A percentile compares a stretch with the other conserved stretches of the same genome.
These are phyloP conservation scores for Acacia crassicarpa DNA, from an alignment of 306 rosid genomes.

Conservation along the genomic window DNA sequence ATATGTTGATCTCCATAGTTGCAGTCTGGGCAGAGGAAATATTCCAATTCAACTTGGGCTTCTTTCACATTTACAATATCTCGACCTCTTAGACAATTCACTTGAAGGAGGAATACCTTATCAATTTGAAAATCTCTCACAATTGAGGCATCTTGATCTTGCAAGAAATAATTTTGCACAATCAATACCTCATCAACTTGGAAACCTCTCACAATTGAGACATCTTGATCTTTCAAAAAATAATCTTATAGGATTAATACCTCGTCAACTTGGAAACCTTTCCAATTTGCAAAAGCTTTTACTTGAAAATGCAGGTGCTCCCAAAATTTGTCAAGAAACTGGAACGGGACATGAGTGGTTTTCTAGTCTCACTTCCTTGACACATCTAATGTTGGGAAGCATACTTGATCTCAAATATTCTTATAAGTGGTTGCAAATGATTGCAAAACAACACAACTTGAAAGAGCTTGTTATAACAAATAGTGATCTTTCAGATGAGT, in stretches of 20 bases:
- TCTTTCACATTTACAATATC: not conserved
- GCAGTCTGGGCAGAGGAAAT: not conserved
- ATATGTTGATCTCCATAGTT: not conserved
- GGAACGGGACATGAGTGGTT: not conserved
- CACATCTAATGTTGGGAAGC: not conserved
- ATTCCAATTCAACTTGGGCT: not conserved
- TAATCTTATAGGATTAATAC: not conserved
- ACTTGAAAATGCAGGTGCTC: not conserved
- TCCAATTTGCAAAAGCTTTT: not conserved
- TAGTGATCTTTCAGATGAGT: not conserved
- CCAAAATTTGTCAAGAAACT: not conserved
- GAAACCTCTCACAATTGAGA: not conserved
- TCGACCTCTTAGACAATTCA: not conserved
- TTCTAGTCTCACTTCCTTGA: not conserved
- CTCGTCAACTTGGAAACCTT: not conserved
- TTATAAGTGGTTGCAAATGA: not conserved
- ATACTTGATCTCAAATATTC: not conserved
- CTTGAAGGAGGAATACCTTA: not conserved
- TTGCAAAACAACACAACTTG: not conserved
- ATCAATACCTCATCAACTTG: not conserved
- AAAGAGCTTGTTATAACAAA: too few relatives aligned
- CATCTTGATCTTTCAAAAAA: not conserved
- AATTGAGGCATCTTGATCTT: not conserved
- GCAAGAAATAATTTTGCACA: accelerated
- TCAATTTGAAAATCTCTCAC: not conserved